Base-by-base conservation (phyloP, 106 monocot species). In the Apostasia ramifera region DNA sequence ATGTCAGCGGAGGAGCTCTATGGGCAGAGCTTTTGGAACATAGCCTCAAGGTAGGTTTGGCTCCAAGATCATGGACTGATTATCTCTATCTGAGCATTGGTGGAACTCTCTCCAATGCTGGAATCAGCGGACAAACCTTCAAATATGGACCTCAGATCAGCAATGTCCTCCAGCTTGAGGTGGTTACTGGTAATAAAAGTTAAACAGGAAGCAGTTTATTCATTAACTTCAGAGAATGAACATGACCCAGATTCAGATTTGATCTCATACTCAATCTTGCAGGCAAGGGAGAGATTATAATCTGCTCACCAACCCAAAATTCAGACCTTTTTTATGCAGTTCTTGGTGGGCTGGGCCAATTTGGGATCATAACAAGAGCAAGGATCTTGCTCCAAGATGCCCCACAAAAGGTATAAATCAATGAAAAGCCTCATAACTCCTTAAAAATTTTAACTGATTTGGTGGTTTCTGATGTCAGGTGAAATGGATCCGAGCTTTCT, bases 291-390 rank as follows among this genome's bases (percentile, higher is more conserved):
- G 81, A 88, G 66, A 55, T 79, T 45, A 78, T 88, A 13, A 84
- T 78, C 47, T 88, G 84, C 73, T 76, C 84, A 5, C 74, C 66
- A 40, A 74, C 50, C 39, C 44, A 79, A 65, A 80, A 44, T 47
- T 38, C 81, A 48, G 81, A 88, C 1, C 78, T 88, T 42, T 88
- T 84, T 58, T 59, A 73, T 65, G 78, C 81, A 47, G 84, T 84
- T 50, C 78, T 84, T 40, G 88, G 88, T 57, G 88, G 88, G 5
- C 59, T 88, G 8, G 81, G 88, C 5, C 88, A 77, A 63, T 88
- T 88, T 71, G 88, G 84, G 37, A 84, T 88, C 63, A 88, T 88
- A 71, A 88, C 88, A 53, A 88, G 73, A 44, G 84, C 88, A 37
- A 81, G 84, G 65, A 88, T 88, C 58, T 3, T 76, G 15, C 80